Base-by-base conservation (phyloP, 805 yeast genomes). In the Metschnikowia proteae region DNA sequence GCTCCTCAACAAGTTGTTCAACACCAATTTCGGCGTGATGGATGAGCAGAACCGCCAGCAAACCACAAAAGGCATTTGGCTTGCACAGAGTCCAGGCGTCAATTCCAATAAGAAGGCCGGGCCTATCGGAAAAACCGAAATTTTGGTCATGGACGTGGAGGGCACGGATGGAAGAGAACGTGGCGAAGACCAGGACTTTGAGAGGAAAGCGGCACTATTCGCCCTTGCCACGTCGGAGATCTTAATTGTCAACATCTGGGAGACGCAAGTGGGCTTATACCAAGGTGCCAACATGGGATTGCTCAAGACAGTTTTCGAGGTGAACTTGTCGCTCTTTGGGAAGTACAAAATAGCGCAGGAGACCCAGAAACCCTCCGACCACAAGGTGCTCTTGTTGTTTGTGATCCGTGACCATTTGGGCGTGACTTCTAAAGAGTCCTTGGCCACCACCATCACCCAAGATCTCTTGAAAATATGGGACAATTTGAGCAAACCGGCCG, bases 121-220 rank as follows among this genome's bases (percentile, higher is more conserved):
- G 8, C 8, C 2, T 10, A 4, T 5, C 6, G 35, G 25, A 35
- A 46, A 6, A 48, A 54, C 30, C 27, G 74, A 81, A 53, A 73
- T 89, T 8, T 77, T 88, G 52, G 95, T 94, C 2, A 79, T 94
- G 78, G 99, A 94, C 63, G 98, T 94, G n/a, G 99, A 94, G 69
- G 99, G 99, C 43, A 91, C 97, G 0, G 99, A 94, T 70, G 98
- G 99, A 43, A 79, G 97, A 51, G 99, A 94, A 68, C 80, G 97
- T 48, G 98, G 98, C 26, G 99, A 94, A 60, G 98, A 94, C 67
- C 97, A 94, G 67, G 99, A 94, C 68, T 94, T 94, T 66, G 99
- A 94, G 68, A 80, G 99, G 49, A 94, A 94, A 59, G 91, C 97
- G 1, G 98, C 98, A 0, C 71, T 94, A 38, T 94, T 94, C 73